Base-by-base conservation (phyloP, 1,284 basidiomycete species). In the Ustilago shanxiensis region DNA sequence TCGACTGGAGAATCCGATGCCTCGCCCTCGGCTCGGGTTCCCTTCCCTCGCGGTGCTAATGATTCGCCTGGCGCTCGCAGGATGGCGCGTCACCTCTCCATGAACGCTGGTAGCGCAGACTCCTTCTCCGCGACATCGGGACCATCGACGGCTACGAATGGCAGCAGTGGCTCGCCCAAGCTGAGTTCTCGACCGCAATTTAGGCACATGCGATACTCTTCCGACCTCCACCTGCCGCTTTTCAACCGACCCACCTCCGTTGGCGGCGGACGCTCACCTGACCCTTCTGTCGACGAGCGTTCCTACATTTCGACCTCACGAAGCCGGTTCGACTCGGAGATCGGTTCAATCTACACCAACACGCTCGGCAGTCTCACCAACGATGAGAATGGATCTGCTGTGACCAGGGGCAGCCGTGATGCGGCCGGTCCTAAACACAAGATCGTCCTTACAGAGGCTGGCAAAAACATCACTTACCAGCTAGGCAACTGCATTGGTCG, bases 401-500 rank as follows among this genome's bases (percentile, higher is more conserved):
- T 54, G 2, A 64, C 76, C 3, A 61, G 53, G 28, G 62, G 59
- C 16, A 64, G 67, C 18, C 73, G 81, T 16, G 81, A 79, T 37
- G 57, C 70, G 3, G 53, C 65, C 0, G 63, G 60, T n/a, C 75
- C 80, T 2, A 80, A 80, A 53, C 92, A 92, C 87, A 91, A 92
- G 47, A 88, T 98, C 39, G 90, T 95, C 51, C 90, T 97, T 56
- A 88, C 89, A 73, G 94, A 95, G 87, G 90, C 92, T 64, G 94
- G 93, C 53, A 92, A 93, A 87, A 88, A 92, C 4, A 90, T 93
- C 60, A 92, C 91, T 86, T 96, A 94, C 86, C 77, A 79, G 51
- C 56, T 82, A 8, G 80, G 80, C 64, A 95, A 97, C 86, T 95
- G 94, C 86, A 96, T 98, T 75, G 95, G 95, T 3, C 91, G 93